Percentiles rank a stretch among this genome's conserved stretches.
Evolutionary conservation across 169 alveolate species (phyloP).

Genomic region (Cryptosporidium xiaoi): DNA sequence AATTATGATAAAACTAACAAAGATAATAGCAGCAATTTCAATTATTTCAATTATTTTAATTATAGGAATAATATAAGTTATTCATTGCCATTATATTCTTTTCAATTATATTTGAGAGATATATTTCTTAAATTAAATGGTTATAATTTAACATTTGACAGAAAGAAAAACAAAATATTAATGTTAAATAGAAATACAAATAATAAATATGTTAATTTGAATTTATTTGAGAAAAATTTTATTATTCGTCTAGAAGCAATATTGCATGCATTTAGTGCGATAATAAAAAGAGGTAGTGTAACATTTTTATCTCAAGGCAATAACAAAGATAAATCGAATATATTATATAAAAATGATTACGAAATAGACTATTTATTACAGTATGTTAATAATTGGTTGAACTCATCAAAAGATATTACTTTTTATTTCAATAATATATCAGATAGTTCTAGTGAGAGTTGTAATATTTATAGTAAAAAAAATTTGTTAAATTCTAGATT

Average conservation of each 20-base stretch:
- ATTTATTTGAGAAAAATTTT: neutral
- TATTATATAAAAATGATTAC: neutral
- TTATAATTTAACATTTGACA: neutral
- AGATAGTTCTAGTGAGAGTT: too few species aligned
- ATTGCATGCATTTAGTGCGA: constrained; percentile 67
- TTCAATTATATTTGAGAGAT: constrained; percentile 49
- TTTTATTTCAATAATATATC: too few species aligned
- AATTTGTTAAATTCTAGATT: neutral
- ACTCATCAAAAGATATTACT: too few species aligned
- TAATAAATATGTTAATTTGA: neutral
- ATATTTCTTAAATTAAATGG: constrained; percentile 25
- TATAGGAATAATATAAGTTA: neutral
- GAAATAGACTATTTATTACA: neutral
- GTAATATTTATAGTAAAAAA: too few species aligned
- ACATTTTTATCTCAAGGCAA: neutral
- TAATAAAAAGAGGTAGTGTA: constrained; percentile 11
- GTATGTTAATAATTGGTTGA: neutral
- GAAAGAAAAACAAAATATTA: neutral
- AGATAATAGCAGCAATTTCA: too few species aligned
- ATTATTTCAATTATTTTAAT: too few species aligned
- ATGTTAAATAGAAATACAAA: neutral
- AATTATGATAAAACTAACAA: too few species aligned
- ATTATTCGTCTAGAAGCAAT: constrained; percentile 7
- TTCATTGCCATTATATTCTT: constrained; percentile 38
- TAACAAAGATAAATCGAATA: too few species aligned